phyloP scores from a whole-genome alignment of 2,329 filamentous ascomycete species.

The Ceratocystis huliohia region DNA sequence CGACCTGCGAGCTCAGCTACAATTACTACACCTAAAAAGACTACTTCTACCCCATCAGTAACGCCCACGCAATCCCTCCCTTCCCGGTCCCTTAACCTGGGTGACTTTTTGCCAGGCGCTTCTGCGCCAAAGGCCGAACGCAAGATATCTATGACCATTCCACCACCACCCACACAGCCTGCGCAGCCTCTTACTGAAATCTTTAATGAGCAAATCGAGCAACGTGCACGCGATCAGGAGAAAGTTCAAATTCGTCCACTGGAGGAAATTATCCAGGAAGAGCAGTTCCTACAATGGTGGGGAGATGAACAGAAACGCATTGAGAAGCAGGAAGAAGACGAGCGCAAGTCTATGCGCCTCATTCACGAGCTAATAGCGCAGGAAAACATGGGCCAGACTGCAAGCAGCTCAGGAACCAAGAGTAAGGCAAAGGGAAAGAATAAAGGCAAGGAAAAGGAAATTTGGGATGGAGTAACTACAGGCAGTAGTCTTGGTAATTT shows the following conservation, averaged over 20 bases:
- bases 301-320: slow-evolving; percentile 67
- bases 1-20: neutral
- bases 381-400: neutral
- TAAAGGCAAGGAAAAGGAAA: slow-evolving; percentile 8
- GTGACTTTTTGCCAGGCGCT: slow-evolving; percentile 12
- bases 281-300: slow-evolving; percentile 96
- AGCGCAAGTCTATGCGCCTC: slow-evolving; percentile 15
- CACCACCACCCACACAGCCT: slow-evolving; percentile 15
- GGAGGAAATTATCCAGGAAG: slow-evolving; percentile 91
- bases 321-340: slow-evolving; percentile 44
- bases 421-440: slow-evolving; percentile 1
- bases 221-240: slow-evolving; percentile 67
- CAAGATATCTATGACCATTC: slow-evolving; percentile 41
- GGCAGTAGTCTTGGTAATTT: neutral
- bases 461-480: neutral
- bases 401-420: neutral
- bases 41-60: neutral
- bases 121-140: slow-evolving; percentile 46
- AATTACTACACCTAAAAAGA: neutral
- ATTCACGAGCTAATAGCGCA: slow-evolving; percentile 11
- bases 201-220: slow-evolving; percentile 60
- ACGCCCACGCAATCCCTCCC: slow-evolving; percentile 8
- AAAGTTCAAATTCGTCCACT: slow-evolving; percentile 77
- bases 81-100: slow-evolving; percentile 13
- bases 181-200: slow-evolving; percentile 65